phyloP scores from a whole-genome alignment of 306 rosid species.

The Castanopsis chinensis region DNA sequence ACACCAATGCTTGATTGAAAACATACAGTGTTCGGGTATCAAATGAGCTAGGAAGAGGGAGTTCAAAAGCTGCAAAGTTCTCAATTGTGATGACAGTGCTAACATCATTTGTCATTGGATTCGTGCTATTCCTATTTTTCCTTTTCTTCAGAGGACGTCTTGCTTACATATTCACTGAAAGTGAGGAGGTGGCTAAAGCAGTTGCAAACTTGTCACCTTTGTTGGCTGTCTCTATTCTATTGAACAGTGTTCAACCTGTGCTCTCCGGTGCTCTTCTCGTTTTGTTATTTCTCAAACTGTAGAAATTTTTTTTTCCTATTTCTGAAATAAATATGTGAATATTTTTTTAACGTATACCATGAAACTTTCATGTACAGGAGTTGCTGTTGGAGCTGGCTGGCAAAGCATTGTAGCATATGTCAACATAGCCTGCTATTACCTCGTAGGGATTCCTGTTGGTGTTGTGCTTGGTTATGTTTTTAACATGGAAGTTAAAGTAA shows the following conservation, averaged over 20 bases:
- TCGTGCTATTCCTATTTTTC: conserved; percentile 2
- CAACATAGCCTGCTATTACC: conserved; percentile 50
- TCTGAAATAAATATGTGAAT: too few relatives aligned
- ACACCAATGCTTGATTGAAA: background rate
- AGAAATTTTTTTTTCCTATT: too few relatives aligned
- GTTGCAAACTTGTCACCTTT: too few relatives aligned
- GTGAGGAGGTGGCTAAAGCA: too few relatives aligned
- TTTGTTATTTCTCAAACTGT: background rate
- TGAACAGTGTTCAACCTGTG: conserved; percentile 27
- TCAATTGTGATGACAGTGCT: conserved; percentile 31
- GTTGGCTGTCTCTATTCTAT: conserved; percentile 39
- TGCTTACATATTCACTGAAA: too few relatives aligned
- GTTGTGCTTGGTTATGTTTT: conserved; percentile 32
- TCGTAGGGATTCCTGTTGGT: conserved; percentile 52
- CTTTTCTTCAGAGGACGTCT: too few relatives aligned
- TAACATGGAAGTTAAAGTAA: conserved; percentile 23
- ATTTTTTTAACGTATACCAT: too few relatives aligned
- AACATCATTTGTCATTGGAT: conserved; percentile 41
- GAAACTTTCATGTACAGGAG: conserved; percentile 24
- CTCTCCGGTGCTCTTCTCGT: conserved; percentile 31
- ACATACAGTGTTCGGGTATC: conserved; percentile 47
- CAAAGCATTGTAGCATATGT: conserved; percentile 56
- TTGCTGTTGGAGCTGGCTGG: conserved; percentile 62
- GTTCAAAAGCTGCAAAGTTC: conserved; percentile 46
- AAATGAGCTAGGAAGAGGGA: conserved; percentile 62